Percentiles rank a stretch among this genome's conserved stretches.
Evolutionary conservation across 148 eudicot genomes (phyloP).

Genomic region (Oxyria digyna): DNA sequence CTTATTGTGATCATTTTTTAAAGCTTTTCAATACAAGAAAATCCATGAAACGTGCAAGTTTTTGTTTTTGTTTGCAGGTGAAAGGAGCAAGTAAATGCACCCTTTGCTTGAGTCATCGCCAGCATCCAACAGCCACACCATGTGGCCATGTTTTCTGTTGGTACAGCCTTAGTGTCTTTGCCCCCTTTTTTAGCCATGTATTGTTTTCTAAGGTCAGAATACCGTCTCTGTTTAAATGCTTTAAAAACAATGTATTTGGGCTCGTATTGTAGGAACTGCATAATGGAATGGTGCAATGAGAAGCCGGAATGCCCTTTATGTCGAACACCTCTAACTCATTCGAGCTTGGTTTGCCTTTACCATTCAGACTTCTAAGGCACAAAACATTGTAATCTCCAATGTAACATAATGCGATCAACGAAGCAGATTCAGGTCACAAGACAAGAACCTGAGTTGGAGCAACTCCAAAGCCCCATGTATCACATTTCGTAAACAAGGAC

Average conservation of each 20-base stretch:
- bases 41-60: background rate
- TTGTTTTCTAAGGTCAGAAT: no score
- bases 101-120: conserved; percentile 86
- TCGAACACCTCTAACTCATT: conserved; percentile 82
- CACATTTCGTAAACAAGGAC: no score
- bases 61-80: conserved; percentile 19
- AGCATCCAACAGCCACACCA: conserved; percentile 91
- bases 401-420: background rate
- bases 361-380: conserved; percentile 48
- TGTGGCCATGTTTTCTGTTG: conserved; percentile 99
- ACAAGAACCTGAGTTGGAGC: background rate
- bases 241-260: background rate
- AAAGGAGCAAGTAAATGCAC: conserved; percentile 78
- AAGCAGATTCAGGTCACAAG: background rate
- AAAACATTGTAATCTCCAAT: background rate
- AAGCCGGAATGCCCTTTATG: conserved; percentile 99
- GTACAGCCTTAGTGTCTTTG: conserved; percentile 23
- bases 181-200: no score
- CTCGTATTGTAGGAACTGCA: conserved; percentile 62
- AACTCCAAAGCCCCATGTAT: background rate
- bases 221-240: background rate
- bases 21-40: background rate
- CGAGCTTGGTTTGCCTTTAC: conserved; percentile 85
- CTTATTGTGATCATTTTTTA: no score
- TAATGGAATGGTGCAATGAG: conserved; percentile 99